Conservation (phyloP, 495 filamentous ascomycete genomes). For the Xylaria flabelliformis region DNA sequence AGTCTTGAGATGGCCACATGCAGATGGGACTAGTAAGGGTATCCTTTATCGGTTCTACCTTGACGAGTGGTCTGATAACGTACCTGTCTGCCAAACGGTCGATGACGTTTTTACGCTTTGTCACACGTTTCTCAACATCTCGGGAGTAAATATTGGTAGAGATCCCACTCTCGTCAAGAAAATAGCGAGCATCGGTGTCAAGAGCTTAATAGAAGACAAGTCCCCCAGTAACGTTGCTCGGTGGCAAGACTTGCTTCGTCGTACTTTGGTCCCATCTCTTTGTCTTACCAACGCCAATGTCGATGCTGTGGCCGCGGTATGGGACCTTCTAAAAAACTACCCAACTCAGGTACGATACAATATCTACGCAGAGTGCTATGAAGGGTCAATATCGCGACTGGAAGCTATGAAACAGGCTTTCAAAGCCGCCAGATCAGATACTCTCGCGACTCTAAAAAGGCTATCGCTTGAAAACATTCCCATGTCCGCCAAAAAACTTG, state of each 20-base stretch:
- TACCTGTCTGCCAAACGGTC: conserved; percentile 86
- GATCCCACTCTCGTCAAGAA: conserved; percentile 80
- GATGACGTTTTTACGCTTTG: conserved; percentile 92
- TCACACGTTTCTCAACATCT: conserved; percentile 80
- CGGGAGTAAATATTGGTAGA: conserved; percentile 86
- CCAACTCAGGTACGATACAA: conserved; percentile 78
- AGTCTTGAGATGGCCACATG: conserved; percentile 75
- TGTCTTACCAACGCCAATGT: conserved; percentile 84
- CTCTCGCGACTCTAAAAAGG: conserved; percentile 80
- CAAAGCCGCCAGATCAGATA: conserved; percentile 74
- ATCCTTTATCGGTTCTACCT: conserved; percentile 89
- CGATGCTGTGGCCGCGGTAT: conserved; percentile 83
- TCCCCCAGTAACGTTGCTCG: conserved; percentile 71
- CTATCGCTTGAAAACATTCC: conserved; percentile 84
- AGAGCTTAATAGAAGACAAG: conserved; percentile 71
- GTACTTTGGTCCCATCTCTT: conserved; percentile 81
- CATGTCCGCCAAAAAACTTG: conserved; percentile 81
- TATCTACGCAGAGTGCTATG: conserved; percentile 93
- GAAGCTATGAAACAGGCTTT: conserved; percentile 83
- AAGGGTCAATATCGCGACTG: conserved; percentile 73
- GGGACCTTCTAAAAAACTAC: conserved; percentile 77
- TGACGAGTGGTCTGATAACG: conserved; percentile 94
- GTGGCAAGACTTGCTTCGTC: conserved; percentile 82
- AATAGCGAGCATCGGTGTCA: conserved; percentile 78
- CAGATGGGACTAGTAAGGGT: conserved; percentile 78